Conservation (phyloP, 208 protist species). For the Crithidia expoeki region DNA sequence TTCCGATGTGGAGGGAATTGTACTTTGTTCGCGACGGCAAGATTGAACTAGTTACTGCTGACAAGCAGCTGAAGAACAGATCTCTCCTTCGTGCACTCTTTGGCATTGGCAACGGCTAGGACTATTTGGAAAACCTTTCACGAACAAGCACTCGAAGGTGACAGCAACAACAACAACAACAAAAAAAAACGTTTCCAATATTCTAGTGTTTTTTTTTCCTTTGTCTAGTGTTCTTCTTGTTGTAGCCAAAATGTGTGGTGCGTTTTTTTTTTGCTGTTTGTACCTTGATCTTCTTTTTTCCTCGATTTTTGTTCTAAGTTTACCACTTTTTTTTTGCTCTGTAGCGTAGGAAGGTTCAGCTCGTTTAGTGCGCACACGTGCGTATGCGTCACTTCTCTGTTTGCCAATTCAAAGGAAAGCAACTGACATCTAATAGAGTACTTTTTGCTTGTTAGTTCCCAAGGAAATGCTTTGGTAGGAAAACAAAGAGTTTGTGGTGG, state of each 20-base stretch:
- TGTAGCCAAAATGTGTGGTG: too few relatives aligned
- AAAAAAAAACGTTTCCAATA: too few relatives aligned
- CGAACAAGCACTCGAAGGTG: too few relatives aligned
- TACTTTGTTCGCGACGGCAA: constrained; percentile 85
- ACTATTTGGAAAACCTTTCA: not conserved
- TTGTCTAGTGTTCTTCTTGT: not conserved
- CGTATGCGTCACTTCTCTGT: not conserved
- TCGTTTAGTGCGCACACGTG: not conserved
- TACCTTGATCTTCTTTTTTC: not conserved
- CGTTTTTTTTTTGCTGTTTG: not conserved
- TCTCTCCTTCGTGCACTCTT: constrained; percentile 42
- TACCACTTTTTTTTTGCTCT: constrained; percentile 18
- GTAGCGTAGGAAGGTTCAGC: constrained; percentile 8
- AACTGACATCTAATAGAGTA: too few relatives aligned
- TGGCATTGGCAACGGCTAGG: constrained; percentile 13
- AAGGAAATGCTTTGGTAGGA: not conserved
- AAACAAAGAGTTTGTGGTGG: not conserved
- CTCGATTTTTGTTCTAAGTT: constrained; percentile 4
- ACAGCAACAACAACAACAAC: too few relatives aligned
- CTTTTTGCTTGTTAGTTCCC: too few relatives aligned
- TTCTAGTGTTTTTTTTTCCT: too few relatives aligned
- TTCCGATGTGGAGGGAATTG: constrained; percentile 80
- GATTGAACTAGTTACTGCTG: constrained; percentile 76
- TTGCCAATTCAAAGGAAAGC: too few relatives aligned
- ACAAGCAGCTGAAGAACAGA: constrained; percentile 60